Percentiles rank a stretch among this genome's conserved stretches.
phyloP scores from a whole-genome alignment of 352 stramenopile species.

The Albugo candida region DNA sequence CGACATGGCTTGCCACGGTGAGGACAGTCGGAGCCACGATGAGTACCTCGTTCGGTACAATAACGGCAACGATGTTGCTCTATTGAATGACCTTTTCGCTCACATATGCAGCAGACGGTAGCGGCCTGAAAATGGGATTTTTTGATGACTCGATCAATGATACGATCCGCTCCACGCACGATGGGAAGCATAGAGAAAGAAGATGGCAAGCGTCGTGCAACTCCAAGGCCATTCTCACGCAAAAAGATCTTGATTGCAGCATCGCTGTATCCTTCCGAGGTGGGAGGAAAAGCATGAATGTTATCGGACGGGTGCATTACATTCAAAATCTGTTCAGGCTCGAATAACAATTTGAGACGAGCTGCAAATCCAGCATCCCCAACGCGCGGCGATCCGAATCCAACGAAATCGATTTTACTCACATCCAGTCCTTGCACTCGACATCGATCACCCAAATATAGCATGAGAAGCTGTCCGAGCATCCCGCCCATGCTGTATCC shows the following conservation, averaged over 20 bases:
- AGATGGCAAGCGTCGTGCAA: slow-evolving; percentile 35
- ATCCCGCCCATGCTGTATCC: slow-evolving; percentile 77
- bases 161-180: slow-evolving; percentile 51
- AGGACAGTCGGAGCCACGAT: slow-evolving; percentile 45
- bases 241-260: slow-evolving; percentile 72
- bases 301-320: slow-evolving; percentile 72
- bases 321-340: slow-evolving; percentile 57
- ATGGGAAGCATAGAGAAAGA: slow-evolving; percentile 63
- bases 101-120: slow-evolving; percentile 33
- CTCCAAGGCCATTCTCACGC: slow-evolving; percentile 39
- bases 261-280: slow-evolving; percentile 59
- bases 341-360: slow-evolving; percentile 47
- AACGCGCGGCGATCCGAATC: slow-evolving; percentile 62
- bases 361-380: slow-evolving; percentile 63
- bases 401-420: slow-evolving; percentile 70
- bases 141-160: slow-evolving; percentile 49
- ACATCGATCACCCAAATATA: slow-evolving; percentile 55
- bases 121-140: slow-evolving; percentile 14
- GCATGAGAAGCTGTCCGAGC: slow-evolving; percentile 57
- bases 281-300: slow-evolving; percentile 67
- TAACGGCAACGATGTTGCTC: slow-evolving; percentile 68
- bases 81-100: slow-evolving; percentile 31
- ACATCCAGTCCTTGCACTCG: slow-evolving; percentile 47
- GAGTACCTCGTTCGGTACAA: slow-evolving; percentile 58
- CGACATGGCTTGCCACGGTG: slow-evolving; percentile 48